Evolutionary conservation across 192 early-diverging fungal species (phyloP).

Genomic region (Backusella tuberculispora): DNA sequence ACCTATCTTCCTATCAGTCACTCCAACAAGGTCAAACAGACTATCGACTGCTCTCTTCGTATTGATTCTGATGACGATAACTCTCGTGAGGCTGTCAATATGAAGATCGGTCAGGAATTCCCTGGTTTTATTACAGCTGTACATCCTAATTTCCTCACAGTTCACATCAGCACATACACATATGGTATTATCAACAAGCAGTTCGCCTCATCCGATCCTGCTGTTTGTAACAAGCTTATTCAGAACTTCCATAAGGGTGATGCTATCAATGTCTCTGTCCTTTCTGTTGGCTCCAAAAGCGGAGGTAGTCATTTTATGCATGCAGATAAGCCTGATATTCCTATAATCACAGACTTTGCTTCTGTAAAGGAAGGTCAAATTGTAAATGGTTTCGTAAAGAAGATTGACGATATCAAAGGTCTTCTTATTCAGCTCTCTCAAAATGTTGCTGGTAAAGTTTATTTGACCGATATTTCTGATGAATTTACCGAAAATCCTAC

Average conservation of each 20-base stretch:
- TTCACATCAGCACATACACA: slow-evolving; percentile 28
- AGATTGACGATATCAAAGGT: slow-evolving; percentile 47
- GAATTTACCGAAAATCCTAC: slow-evolving; percentile 49
- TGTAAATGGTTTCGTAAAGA: slow-evolving; percentile 59
- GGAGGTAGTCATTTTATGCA: slow-evolving; percentile 25
- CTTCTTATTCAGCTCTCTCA: slow-evolving; percentile 61
- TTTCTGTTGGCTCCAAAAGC: slow-evolving; percentile 30
- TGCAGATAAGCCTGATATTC: slow-evolving; percentile 16
- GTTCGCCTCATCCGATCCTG: slow-evolving; percentile 33
- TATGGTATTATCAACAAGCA: slow-evolving; percentile 35
- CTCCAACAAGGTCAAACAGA: slow-evolving; percentile 45
- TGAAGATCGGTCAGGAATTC: slow-evolving; percentile 45
- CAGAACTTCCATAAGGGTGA: slow-evolving; percentile 33
- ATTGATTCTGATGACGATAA: slow-evolving; percentile 24
- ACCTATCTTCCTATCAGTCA: slow-evolving; percentile 72
- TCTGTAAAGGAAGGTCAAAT: slow-evolving; percentile 58
- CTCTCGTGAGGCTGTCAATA: slow-evolving; percentile 33
- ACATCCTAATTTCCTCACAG: slow-evolving; percentile 25
- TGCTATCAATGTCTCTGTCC: slow-evolving; percentile 34
- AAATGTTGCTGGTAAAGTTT: slow-evolving; percentile 60
- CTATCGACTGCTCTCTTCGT: slow-evolving; percentile 43
- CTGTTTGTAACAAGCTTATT: slow-evolving; percentile 26
- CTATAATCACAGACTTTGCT: slow-evolving; percentile 40
- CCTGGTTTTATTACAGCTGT: slow-evolving; percentile 53
- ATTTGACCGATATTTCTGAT: slow-evolving; percentile 63